A percentile compares a stretch with the other conserved stretches of the same genome.
These are phyloP conservation scores for Golubevia pallescens DNA, from an alignment of 1,284 basidiomycete species.

Conservation along the genomic window DNA sequence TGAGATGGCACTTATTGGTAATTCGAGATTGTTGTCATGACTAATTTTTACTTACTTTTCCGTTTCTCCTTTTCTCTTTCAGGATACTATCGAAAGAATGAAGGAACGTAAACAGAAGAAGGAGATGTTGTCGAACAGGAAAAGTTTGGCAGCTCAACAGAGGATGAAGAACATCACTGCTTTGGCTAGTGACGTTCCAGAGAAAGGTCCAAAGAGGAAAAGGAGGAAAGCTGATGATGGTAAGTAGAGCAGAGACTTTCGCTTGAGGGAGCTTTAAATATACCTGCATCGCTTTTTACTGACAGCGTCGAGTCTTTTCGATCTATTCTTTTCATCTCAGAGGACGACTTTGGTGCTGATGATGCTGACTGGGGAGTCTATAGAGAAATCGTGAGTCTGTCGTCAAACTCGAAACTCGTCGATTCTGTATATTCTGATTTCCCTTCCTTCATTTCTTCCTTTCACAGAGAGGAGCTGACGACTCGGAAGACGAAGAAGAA, in stretches of 20 bases:
- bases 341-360: conserved; percentile 92
- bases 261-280: too few relatives aligned
- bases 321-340: conserved; percentile 65
- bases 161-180: conserved; percentile 96
- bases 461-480: too few relatives aligned
- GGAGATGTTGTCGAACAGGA: conserved; percentile 85
- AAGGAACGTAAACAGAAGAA: conserved; percentile 81
- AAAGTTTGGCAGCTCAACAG: conserved; percentile 92
- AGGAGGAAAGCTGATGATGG: conserved; percentile 69
- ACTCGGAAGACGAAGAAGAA: conserved; percentile 96
- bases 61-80: too few relatives aligned
- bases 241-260: conserved; percentile 61
- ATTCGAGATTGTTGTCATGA: too few relatives aligned
- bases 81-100: conserved; percentile 82
- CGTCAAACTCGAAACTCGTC: too few relatives aligned
- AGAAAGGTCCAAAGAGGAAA: conserved; percentile 68
- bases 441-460: too few relatives aligned
- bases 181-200: conserved; percentile 77
- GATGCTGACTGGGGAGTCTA: conserved; percentile 98
- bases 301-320: too few relatives aligned
- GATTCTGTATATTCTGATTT: too few relatives aligned
- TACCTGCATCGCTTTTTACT: too few relatives aligned
- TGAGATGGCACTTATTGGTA: too few relatives aligned
- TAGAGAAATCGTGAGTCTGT: conserved; percentile 87
- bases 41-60: too few relatives aligned